These are phyloP conservation scores for Byssoonygena ceratinophila DNA, from an alignment of 2,329 filamentous ascomycete species.

Conservation along the genomic window DNA sequence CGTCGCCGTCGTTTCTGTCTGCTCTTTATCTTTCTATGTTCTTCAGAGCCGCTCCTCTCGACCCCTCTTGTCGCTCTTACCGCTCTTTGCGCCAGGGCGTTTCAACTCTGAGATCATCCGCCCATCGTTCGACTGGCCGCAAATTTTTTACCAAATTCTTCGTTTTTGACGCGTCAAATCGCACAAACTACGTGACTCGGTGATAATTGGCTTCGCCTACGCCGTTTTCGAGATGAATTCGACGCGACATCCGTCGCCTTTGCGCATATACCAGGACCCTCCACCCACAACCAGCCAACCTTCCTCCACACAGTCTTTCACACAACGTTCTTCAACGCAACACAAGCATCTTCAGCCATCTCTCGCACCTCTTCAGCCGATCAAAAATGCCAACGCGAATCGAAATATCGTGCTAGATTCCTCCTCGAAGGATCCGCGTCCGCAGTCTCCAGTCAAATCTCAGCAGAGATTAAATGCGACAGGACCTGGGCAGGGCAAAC, in stretches of 20 bases:
- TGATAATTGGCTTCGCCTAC: constrained; percentile 10
- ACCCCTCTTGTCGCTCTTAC: constrained; percentile 7
- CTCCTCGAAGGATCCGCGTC: constrained; percentile 36
- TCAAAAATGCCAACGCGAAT: constrained; percentile 37
- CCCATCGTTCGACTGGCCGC: constrained; percentile 1
- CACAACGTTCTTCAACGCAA: constrained; percentile 17
- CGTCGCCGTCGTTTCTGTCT: neutral
- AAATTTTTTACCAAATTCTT: neutral
- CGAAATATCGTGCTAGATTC: constrained; percentile 60
- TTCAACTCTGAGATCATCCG: neutral
- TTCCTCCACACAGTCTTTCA: constrained; percentile 29
- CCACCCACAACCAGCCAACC: constrained; percentile 33
- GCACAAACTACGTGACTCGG: constrained; percentile 13
- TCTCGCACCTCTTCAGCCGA: constrained; percentile 40
- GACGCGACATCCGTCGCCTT: constrained; percentile 35
- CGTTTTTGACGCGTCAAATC: constrained; percentile 25
- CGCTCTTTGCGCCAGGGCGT: constrained; percentile 9
- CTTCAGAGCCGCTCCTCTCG: neutral
- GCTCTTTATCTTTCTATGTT: constrained; percentile 8
- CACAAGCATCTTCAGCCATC: constrained; percentile 43
- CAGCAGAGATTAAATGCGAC: constrained; percentile 47
- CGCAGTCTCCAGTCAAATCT: constrained; percentile 59
- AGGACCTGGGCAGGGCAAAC: constrained; percentile 46
- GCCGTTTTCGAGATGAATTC: constrained; percentile 27
- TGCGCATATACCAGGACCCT: constrained; percentile 52